Conservation (phyloP, 306 rosid species). For the Citrullus amarus region DNA sequence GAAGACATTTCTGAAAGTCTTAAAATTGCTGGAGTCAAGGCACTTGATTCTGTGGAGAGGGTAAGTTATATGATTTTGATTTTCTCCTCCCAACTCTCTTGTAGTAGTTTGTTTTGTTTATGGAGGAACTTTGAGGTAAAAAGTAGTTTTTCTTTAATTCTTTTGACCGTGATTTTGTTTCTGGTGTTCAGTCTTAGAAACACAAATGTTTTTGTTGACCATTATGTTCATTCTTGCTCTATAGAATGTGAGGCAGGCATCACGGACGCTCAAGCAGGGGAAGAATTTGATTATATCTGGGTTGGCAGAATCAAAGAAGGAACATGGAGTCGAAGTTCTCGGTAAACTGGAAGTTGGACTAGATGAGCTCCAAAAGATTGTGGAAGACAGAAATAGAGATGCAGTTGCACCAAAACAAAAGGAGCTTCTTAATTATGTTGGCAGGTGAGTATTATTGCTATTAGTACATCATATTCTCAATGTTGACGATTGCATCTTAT, state of each 20-base stretch:
- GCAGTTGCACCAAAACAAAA: conserved; percentile 73
- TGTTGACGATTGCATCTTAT: not conserved
- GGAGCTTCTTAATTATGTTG: conserved; percentile 82
- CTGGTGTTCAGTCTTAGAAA: not conserved
- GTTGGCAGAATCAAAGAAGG: conserved; percentile 84
- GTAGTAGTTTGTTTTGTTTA: not conserved
- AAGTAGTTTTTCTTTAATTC: not conserved
- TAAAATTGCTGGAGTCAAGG: conserved; percentile 72
- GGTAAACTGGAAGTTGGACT: conserved; percentile 75
- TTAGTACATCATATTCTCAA: not conserved
- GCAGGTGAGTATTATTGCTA: conserved; percentile 46
- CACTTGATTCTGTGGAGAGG: conserved; percentile 87
- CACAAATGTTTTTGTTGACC: not conserved
- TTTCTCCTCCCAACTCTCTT: not conserved
- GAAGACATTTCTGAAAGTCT: conserved; percentile 94
- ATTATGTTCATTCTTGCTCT: conserved; percentile 6
- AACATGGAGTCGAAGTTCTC: conserved; percentile 65
- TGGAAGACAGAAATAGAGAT: conserved; percentile 63
- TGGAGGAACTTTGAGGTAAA: not conserved
- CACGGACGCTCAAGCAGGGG: conserved; percentile 77
- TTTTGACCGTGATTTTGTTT: conserved; percentile 6
- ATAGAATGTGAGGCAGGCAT: conserved; percentile 80
- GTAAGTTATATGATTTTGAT: conserved; percentile 34
- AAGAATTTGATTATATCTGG: conserved; percentile 64
- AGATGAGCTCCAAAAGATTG: conserved; percentile 77